A percentile compares a stretch with the other conserved stretches of the same genome.
phyloP scores from a whole-genome alignment of 2,329 filamentous ascomycete species.

The Amesomyces nigricolor region DNA sequence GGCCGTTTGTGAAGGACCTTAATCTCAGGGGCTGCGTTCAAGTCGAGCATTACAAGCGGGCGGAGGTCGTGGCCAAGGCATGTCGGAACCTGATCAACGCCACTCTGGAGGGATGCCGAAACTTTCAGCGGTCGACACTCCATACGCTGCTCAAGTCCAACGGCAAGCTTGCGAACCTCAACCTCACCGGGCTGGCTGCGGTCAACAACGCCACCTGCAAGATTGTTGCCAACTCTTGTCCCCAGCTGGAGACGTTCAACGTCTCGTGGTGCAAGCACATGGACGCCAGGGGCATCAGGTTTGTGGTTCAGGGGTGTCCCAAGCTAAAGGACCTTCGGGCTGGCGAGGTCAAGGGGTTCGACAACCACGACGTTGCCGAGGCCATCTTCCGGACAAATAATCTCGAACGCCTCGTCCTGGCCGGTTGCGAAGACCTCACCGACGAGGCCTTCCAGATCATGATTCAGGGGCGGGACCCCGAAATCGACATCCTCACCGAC shows the following conservation, averaged over 20 bases:
- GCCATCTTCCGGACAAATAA: conserved; percentile 74
- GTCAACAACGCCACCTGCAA: conserved; percentile 82
- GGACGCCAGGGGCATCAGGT: conserved; percentile 67
- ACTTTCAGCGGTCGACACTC: conserved; percentile 71
- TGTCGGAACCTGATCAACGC: conserved; percentile 85
- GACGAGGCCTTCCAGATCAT: conserved; percentile 70
- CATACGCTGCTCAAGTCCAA: conserved; percentile 73
- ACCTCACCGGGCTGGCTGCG: conserved; percentile 73
- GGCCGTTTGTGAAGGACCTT: conserved; percentile 83
- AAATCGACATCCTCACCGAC: conserved; percentile 75
- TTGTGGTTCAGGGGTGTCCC: conserved; percentile 66
- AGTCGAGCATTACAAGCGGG: conserved; percentile 72
- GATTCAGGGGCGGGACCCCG: conserved; percentile 68
- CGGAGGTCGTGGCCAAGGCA: conserved; percentile 70
- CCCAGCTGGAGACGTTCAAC: conserved; percentile 76
- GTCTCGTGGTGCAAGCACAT: conserved; percentile 91
- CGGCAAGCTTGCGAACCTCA: conserved; percentile 71
- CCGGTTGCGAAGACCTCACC: conserved; percentile 70
- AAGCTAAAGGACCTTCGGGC: conserved; percentile 74
- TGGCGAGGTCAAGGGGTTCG: conserved; percentile 75
- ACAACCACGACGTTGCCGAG: conserved; percentile 64
- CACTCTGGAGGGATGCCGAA: conserved; percentile 82
- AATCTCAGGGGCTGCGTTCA: conserved; percentile 91
- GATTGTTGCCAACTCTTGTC: conserved; percentile 76
- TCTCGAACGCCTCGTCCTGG: conserved; percentile 75